Percentiles rank a stretch among this genome's conserved stretches.
These are phyloP conservation scores for Meyerozyma smithsonii DNA, from an alignment of 1,139 yeast genomes.

Conservation along the genomic window DNA sequence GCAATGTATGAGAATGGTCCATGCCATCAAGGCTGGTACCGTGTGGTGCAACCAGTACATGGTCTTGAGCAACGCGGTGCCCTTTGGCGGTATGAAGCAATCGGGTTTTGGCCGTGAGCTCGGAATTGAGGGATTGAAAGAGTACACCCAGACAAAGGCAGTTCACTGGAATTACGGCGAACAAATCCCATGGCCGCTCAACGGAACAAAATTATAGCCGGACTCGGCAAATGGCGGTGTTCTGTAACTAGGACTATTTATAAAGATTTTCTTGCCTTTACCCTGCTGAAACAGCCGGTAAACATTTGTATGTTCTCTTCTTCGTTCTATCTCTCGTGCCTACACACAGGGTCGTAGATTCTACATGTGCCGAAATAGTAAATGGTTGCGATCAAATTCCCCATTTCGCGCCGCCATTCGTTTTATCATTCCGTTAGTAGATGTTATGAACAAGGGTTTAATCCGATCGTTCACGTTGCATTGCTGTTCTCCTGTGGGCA, in stretches of 20 bases:
- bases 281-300: too few relatives aligned
- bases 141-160: constrained; percentile 16
- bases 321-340: neutral
- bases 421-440: neutral
- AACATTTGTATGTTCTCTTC: too few relatives aligned
- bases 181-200: constrained; percentile 12
- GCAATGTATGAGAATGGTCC: constrained; percentile 26
- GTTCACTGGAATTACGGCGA: constrained; percentile 19
- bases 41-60: constrained; percentile 26
- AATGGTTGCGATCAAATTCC: neutral
- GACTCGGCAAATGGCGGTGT: too few relatives aligned
- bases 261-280: neutral
- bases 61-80: constrained; percentile 25
- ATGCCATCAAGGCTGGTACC: constrained; percentile 36
- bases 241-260: too few relatives aligned
- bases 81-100: constrained; percentile 26
- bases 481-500: neutral
- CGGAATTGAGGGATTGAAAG: constrained; percentile 13
- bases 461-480: neutral
- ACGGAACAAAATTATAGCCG: constrained; percentile 10
- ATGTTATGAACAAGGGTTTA: neutral
- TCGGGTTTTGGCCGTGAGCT: constrained; percentile 28
- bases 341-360: neutral
- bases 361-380: neutral
- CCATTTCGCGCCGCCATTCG: neutral